A percentile compares a stretch with the other conserved stretches of the same genome.
Conservation (phyloP, 371 early-diverging fungal species). For the Mortierella sp. region DNA sequence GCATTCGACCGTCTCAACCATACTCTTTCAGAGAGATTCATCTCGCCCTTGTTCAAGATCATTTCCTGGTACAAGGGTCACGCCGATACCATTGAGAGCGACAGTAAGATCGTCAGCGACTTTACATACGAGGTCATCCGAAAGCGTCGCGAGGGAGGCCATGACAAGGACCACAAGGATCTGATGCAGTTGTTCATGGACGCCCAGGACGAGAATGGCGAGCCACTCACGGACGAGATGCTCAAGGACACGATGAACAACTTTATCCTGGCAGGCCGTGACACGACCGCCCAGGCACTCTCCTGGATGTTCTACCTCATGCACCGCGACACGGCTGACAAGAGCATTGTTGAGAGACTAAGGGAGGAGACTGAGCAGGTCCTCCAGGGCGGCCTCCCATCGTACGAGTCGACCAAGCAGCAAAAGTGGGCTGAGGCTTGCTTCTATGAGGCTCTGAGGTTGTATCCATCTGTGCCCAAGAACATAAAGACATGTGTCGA, state of each 20-base stretch:
- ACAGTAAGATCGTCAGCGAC: slow-evolving; percentile 36
- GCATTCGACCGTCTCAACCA: slow-evolving; percentile 66
- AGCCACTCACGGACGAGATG: slow-evolving; percentile 62
- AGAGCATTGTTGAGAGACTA: slow-evolving; percentile 62
- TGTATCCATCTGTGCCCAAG: slow-evolving; percentile 79
- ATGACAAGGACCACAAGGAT: slow-evolving; percentile 56
- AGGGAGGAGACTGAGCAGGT: slow-evolving; percentile 65
- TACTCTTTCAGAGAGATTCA: slow-evolving; percentile 41
- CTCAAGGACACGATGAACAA: slow-evolving; percentile 77
- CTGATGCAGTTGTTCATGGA: slow-evolving; percentile 73
- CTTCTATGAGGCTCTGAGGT: slow-evolving; percentile 74
- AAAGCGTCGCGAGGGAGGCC: slow-evolving; percentile 54
- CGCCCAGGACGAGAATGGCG: slow-evolving; percentile 66
- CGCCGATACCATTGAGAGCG: slow-evolving; percentile 17
- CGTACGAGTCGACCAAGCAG: slow-evolving; percentile 36
- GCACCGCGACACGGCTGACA: slow-evolving; percentile 60
- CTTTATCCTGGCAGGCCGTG: slow-evolving; percentile 61
- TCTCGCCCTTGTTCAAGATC: slow-evolving; percentile 54
- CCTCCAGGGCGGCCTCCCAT: slow-evolving; percentile 20
- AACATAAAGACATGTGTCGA: slow-evolving; percentile 74
- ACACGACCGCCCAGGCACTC: slow-evolving; percentile 75
- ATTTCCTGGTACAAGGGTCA: slow-evolving; percentile 52
- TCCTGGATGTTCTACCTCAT: slow-evolving; percentile 77
- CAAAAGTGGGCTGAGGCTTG: slow-evolving; percentile 50
- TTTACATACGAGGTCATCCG: slow-evolving; percentile 64